Evolutionary conservation across 139 green algal genomes (phyloP).

Genomic region (Coelastrella sp.): DNA sequence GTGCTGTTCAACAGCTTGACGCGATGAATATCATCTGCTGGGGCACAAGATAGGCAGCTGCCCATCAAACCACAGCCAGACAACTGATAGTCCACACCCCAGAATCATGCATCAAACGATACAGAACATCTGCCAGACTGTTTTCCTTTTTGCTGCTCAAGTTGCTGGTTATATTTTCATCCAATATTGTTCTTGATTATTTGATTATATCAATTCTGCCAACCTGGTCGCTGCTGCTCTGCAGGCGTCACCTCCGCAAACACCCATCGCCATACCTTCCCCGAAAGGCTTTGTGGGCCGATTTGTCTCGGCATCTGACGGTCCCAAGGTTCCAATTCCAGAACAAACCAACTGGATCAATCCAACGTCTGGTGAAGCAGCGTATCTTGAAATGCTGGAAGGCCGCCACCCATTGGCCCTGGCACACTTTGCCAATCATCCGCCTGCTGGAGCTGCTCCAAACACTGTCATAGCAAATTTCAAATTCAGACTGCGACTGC

Average conservation of each 20-base stretch:
- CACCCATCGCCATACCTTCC: not conserved
- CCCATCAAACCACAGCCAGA: no score
- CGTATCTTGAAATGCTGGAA: conserved; percentile 51
- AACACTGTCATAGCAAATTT: conserved; percentile 74
- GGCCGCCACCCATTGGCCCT: conserved; percentile 71
- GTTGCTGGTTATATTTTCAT: no score
- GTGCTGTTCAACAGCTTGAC: no score
- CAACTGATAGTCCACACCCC: no score
- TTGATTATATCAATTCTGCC: no score
- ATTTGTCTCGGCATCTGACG: conserved; percentile 34
- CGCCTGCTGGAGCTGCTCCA: conserved; percentile 48
- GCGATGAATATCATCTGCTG: no score
- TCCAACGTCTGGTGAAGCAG: conserved; percentile 34
- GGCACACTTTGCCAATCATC: conserved; percentile 80
- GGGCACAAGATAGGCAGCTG: no score
- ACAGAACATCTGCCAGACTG: no score
- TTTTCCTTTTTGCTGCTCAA: no score
- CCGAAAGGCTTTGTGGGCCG: conserved; percentile 13
- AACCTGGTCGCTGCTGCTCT: no score
- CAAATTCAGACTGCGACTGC: conserved; percentile 44
- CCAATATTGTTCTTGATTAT: no score
- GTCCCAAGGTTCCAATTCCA: conserved; percentile 10
- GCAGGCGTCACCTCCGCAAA: not conserved
- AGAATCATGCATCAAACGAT: no score
- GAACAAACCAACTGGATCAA: not conserved